Conservation (phyloP, 2,329 filamentous ascomycete genomes). For the Pyrenophora graminea region DNA sequence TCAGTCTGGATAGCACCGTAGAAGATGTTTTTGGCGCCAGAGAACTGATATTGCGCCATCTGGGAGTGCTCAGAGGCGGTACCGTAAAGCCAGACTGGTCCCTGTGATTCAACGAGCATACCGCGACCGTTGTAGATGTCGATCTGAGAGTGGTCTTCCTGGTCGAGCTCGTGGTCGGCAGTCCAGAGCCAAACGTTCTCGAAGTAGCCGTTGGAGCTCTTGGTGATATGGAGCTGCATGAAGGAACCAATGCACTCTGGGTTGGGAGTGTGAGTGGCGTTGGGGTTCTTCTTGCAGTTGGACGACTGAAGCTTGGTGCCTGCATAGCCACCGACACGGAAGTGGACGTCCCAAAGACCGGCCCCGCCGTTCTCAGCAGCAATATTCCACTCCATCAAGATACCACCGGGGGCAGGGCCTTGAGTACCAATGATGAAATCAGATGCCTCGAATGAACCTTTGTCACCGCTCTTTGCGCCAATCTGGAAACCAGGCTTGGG, state of each 20-base stretch:
- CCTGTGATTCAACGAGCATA: constrained; percentile 75
- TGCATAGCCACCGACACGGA: constrained; percentile 84
- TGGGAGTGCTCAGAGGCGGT: constrained; percentile 68
- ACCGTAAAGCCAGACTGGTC: constrained; percentile 75
- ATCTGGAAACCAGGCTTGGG: constrained; percentile 86
- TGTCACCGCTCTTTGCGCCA: constrained; percentile 71
- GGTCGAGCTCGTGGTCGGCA: constrained; percentile 86
- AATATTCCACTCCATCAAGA: constrained; percentile 91
- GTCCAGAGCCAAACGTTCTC: constrained; percentile 94
- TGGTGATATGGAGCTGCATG: constrained; percentile 61
- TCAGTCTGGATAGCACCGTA: constrained; percentile 70
- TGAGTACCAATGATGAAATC: constrained; percentile 85
- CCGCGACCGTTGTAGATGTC: constrained; percentile 88
- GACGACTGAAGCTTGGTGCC: constrained; percentile 82
- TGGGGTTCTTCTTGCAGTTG: constrained; percentile 77
- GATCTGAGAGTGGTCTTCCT: constrained; percentile 71
- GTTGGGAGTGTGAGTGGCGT: constrained; percentile 63
- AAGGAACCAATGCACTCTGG: constrained; percentile 74
- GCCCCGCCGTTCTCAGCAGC: constrained; percentile 68
- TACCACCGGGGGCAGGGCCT: constrained; percentile 82
- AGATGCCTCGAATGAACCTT: constrained; percentile 81
- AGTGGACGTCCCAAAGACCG: constrained; percentile 94
- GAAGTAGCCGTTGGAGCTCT: constrained; percentile 69
- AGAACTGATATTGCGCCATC: constrained; percentile 73
- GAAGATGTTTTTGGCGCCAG: constrained; percentile 63